Evolutionary conservation across 257 asterid species (phyloP).

Genomic region (Galeopsis tetrahit): DNA sequence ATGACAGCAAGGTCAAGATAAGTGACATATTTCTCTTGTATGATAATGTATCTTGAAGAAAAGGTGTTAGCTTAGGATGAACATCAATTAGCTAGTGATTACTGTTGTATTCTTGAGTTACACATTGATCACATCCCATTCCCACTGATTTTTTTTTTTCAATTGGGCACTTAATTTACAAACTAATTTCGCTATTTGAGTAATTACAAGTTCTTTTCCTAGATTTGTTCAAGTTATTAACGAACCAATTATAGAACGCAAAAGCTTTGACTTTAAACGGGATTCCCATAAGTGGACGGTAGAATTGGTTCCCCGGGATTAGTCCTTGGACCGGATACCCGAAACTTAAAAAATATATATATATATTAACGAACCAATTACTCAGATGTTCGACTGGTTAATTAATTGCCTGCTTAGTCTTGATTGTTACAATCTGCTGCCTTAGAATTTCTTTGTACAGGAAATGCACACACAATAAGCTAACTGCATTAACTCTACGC

Average conservation of each 20-base stretch:
- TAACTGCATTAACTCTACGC: neutral
- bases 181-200: neutral
- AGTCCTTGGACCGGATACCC: no score
- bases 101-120: slow-evolving; percentile 29
- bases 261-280: no score
- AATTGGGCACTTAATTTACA: neutral
- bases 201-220: no score
- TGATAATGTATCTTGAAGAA: slow-evolving; percentile 29
- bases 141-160: slow-evolving; percentile 2
- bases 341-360: no score
- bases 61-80: slow-evolving; percentile 37
- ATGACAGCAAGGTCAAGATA: slow-evolving; percentile 39
- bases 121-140: slow-evolving; percentile 8
- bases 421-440: neutral
- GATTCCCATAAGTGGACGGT: no score
- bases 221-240: no score
- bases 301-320: no score
- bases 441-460: neutral
- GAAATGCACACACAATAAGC: neutral
- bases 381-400: no score
- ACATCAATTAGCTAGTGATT: slow-evolving; percentile 27
- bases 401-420: neutral
- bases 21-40: slow-evolving; percentile 35
- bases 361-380: no score
- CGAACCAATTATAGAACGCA: no score